These are phyloP conservation scores for Globisporangium canariense DNA, from an alignment of 352 stramenopile species.

Conservation along the genomic window DNA sequence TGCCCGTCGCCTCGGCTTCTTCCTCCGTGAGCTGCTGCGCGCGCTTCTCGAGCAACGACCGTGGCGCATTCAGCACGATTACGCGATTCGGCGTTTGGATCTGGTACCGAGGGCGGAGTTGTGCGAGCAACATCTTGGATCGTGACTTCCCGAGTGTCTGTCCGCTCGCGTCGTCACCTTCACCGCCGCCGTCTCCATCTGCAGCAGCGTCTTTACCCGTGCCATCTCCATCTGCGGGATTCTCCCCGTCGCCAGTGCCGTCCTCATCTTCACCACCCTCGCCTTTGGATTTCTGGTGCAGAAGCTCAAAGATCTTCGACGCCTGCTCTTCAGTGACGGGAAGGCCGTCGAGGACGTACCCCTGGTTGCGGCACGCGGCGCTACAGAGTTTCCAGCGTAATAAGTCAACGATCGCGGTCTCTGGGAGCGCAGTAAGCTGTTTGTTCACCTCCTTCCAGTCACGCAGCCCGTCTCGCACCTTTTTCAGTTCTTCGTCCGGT, in stretches of 20 bases:
- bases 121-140: conserved; percentile 39
- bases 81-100: conserved; percentile 67
- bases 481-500: conserved; percentile 31
- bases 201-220: conserved; percentile 18
- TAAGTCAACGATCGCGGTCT: conserved; percentile 36
- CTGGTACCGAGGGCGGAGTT: conserved; percentile 33
- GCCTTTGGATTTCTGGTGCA: background rate
- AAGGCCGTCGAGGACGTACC: conserved; percentile 77
- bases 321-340: conserved; percentile 49
- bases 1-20: conserved; percentile 49
- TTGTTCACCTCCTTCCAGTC: conserved; percentile 26
- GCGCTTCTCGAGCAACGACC: conserved; percentile 45
- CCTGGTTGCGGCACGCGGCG: conserved; percentile 68
- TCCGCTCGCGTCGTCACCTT: conserved; percentile 12
- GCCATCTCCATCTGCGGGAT: conserved; percentile 15
- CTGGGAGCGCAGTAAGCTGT: conserved; percentile 27
- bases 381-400: conserved; percentile 67
- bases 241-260: conserved; percentile 13
- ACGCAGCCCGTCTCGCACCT: conserved; percentile 36
- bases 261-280: conserved; percentile 14
- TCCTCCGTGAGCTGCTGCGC: conserved; percentile 56
- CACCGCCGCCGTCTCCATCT: conserved; percentile 18
- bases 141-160: conserved; percentile 26
- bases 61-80: conserved; percentile 51
- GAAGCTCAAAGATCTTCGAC: conserved; percentile 35